These are phyloP conservation scores for Trichoderma hamatum DNA, from an alignment of 2,329 filamentous ascomycete genomes.

Conservation along the genomic window DNA sequence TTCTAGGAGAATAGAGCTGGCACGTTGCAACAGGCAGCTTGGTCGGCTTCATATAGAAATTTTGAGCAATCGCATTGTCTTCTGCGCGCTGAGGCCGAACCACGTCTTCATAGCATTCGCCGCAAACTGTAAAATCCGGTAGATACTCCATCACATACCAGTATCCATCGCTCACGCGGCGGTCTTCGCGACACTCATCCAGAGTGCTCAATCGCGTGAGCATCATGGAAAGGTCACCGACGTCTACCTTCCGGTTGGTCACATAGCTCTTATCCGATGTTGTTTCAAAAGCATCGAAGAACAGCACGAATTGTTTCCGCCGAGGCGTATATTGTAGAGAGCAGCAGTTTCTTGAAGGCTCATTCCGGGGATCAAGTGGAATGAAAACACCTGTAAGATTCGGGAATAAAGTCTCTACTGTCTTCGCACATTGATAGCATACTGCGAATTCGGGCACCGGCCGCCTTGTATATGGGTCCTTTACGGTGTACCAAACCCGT, in stretches of 20 bases:
- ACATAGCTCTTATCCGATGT: conserved; percentile 55
- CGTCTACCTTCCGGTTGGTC: conserved; percentile 54
- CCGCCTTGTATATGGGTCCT: conserved; percentile 65
- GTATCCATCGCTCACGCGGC: conserved; percentile 59
- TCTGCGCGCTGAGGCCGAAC: conserved; percentile 69
- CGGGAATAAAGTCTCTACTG: conserved; percentile 74
- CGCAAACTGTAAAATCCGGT: conserved; percentile 80
- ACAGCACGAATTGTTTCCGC: conserved; percentile 58
- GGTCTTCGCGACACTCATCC: conserved; percentile 67
- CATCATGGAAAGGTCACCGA: conserved; percentile 65
- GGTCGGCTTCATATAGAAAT: conserved; percentile 66
- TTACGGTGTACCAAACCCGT: conserved; percentile 75
- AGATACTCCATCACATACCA: conserved; percentile 81
- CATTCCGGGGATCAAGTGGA: conserved; percentile 50
- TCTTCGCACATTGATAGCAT: conserved; percentile 73
- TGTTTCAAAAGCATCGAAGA: conserved; percentile 64
- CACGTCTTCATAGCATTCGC: conserved; percentile 81
- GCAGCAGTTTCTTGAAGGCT: conserved; percentile 61
- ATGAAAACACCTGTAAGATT: conserved; percentile 69
- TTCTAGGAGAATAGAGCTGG: conserved; percentile 78
- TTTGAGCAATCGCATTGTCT: conserved; percentile 58
- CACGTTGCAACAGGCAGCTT: conserved; percentile 63
- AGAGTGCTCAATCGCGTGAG: conserved; percentile 60
- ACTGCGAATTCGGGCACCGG: conserved; percentile 72
- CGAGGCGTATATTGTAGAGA: conserved; percentile 64